Evolutionary conservation across 202 grass and related monocot genomes (phyloP), one percentile per base, ranked within the genome.

Genomic region (Saccharum hybrid): DNA sequence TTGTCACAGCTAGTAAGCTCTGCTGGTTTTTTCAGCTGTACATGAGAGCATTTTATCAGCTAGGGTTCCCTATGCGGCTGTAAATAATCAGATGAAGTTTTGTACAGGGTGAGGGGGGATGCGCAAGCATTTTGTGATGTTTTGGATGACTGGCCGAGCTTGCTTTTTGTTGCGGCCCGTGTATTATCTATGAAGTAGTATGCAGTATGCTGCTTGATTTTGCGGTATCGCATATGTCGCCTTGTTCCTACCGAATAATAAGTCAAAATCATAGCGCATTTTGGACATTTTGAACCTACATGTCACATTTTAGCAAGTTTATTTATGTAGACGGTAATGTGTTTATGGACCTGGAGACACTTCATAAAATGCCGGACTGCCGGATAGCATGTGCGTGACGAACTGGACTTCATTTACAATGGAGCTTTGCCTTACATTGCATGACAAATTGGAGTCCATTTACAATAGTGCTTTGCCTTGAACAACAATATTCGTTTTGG

Each of bases 61-160:
- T 73, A 60, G 68, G 56, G 48, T 72, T 63, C 51, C 63, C 9
- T 56, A 18, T 26, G 66, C 31, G 45, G 67, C 23, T 83, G 80
- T 78, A 88, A 83, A 87, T 82, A 83, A 78, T 78, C 67, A 68
- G 45, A 61, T 79, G 41, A 67, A 66, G 36, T 62, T 81, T 82
- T 73, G 21, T 80, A 60, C 61, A 81, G 34, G 26, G 60, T 63
- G 40, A 67, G n/a, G n/a, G n/a, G 59, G n/a, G 60, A 60, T 4
- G 52, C 3, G 43, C 71, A 67, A 79, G 76, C 33, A 39, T 68
- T 68, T 66, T 56, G 10, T 82, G 66, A 36, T 41, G 18, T 21
- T 60, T 67, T 41, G 54, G 39, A 31, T 37, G 23, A 9, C 1
- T 63, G 60, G 8, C 33, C 28, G 71, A 34, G 71, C 8, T 54